Evolutionary conservation across 108 stramenopile genomes (phyloP).

Genomic region (Stephanodiscus triporus): DNA sequence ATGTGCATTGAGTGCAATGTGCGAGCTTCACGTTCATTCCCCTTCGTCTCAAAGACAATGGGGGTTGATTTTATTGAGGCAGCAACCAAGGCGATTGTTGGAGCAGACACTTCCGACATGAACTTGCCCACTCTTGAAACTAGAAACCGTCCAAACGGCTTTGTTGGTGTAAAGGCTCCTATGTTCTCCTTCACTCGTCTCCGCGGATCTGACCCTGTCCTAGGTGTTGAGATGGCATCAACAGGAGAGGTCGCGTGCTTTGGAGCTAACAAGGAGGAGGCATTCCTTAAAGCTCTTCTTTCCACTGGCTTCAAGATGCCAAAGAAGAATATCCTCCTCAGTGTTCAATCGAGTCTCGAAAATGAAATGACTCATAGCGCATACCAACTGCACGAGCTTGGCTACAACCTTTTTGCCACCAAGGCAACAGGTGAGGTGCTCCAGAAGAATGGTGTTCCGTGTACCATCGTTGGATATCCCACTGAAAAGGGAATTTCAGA

Average conservation of each 20-base stretch:
- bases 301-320: slow-evolving; percentile 96
- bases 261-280: slow-evolving; percentile 95
- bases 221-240: slow-evolving; percentile 99
- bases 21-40: slow-evolving; percentile 96
- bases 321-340: slow-evolving; percentile 88
- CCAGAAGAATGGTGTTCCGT: slow-evolving; percentile 84
- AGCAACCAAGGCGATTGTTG: slow-evolving; percentile 93
- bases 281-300: slow-evolving; percentile 95
- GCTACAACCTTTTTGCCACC: slow-evolving; percentile 93
- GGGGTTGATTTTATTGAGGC: slow-evolving; percentile 97
- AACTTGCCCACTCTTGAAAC: slow-evolving; percentile 89
- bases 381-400: slow-evolving; percentile 85
- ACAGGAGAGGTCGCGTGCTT: slow-evolving; percentile 99
- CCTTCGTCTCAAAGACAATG: slow-evolving; percentile 99
- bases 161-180: slow-evolving; percentile 98
- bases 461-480: slow-evolving; percentile 85
- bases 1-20: slow-evolving; percentile 99
- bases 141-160: slow-evolving; percentile 84
- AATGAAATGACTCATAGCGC: slow-evolving; percentile 88
- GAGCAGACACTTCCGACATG: slow-evolving; percentile 83
- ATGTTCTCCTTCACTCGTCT: slow-evolving; percentile 99
- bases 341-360: slow-evolving; percentile 83
- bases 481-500: slow-evolving; percentile 53
- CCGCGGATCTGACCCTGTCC: slow-evolving; percentile 96
- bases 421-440: slow-evolving; percentile 84